Evolutionary conservation across 2,329 filamentous ascomycete species (phyloP), one percentile per base, ranked within the genome.

Genomic region (Ascochyta pisi): DNA sequence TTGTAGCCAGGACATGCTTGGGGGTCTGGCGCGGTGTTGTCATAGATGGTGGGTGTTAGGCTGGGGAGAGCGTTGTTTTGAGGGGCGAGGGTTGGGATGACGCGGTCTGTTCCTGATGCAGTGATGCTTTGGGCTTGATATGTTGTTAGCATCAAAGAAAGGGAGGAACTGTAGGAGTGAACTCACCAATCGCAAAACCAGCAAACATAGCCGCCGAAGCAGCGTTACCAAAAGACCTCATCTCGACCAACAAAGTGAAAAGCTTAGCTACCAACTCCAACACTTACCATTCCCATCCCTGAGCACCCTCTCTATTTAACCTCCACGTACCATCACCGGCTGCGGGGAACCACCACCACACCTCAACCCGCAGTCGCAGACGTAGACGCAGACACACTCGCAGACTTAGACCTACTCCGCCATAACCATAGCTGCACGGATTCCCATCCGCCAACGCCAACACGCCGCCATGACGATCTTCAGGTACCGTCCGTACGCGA

Each of bases 1-100:
- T 69, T 81, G 76, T 90, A 91, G n/a, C 88, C 88, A 0, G 87
- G 86, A 64, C 88, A 91, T 3, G 59, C 54, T 45, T 73, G 69
- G 31, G 70, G 26, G 39, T 64, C 56, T 38, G 62, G 62, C 26
- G 60, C 62, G 41, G 19, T 58, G 4, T 50, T 29, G 48, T 62
- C 57, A 22, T 55, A 58, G 19, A 64, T 54, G 7, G 57, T 62
- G 7, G 62, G 57, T 1, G 57, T 64, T 12, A 64, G 33, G 23
- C 60, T 64, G 4, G 57, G 62, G 9, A 58, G 23, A 27, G 48
- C 50, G 31, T 57, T 62, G 37, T 58, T 47, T 33, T 51, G 47
- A 33, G 53, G 53, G 3, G 48, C 29, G 12, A 56, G 53, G 27
- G 53, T 56, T 5, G 53, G 53, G 19, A 56, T 51, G 24, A 51